A percentile compares a stretch with the other conserved stretches of the same genome.
These are phyloP conservation scores for Brasenia schreberi DNA, from an alignment of 164 flowering plant species.

Conservation along the genomic window DNA sequence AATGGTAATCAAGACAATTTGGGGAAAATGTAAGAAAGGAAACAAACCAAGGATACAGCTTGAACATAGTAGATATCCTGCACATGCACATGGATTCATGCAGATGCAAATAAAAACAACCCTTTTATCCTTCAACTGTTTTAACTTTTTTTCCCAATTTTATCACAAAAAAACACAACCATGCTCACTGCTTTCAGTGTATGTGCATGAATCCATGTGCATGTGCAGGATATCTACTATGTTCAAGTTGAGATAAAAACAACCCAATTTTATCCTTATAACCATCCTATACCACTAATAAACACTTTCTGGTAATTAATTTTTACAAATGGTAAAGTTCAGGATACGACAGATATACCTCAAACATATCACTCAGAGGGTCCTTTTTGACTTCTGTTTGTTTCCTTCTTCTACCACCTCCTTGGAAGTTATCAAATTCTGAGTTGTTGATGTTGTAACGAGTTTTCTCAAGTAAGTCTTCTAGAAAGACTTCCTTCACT, in stretches of 20 bases:
- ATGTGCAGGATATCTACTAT: no score
- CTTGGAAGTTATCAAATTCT: constrained; percentile 46
- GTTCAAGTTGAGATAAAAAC: no score
- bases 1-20: not conserved
- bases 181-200: not conserved
- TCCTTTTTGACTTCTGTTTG: constrained; percentile 62
- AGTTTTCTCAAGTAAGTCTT: constrained; percentile 79
- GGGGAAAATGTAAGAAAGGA: no score
- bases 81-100: not conserved
- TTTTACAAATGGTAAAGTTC: not conserved
- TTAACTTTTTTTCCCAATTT: no score
- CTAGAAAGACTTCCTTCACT: constrained; percentile 64
- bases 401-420: constrained; percentile 44
- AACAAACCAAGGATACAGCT: no score
- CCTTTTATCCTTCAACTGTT: not conserved
- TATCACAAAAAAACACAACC: not conserved
- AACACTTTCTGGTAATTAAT: not conserved
- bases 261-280: not conserved
- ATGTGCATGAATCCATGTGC: not conserved
- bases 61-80: not conserved
- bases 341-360: constrained; percentile 28
- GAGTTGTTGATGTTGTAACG: constrained; percentile 38
- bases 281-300: not conserved
- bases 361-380: constrained; percentile 60
- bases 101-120: not conserved